Base-by-base conservation (phyloP, 148 eudicot genomes). In the Vaccinium macrocarpon region DNA sequence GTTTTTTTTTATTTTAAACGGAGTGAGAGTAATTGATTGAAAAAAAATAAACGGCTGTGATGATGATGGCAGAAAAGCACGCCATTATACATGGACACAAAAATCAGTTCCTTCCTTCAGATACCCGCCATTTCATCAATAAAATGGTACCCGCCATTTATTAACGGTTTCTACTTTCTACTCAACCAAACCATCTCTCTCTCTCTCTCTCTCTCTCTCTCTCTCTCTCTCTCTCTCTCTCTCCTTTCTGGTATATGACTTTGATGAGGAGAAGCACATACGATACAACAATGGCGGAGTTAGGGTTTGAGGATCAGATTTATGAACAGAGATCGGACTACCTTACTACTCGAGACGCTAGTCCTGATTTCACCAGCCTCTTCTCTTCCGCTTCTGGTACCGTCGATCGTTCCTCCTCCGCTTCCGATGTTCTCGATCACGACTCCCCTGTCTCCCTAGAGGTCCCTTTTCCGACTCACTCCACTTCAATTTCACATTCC, bases 311-410 rank as follows among this genome's bases (percentile, higher is more conserved):
- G 55, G 86, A 83, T 38, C 75, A 68, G 62, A 71, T 25, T 25
- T 66, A 83, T 9, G 32, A 27, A 35, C 87, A 78, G 59, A 79
- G 84, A 6, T 59, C 46, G 14, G 83, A 87, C 56, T 76, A 49
- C 51, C 29, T 49, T 51, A 29, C 68, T 56, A 81, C 84, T 57
- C 90, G 93, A 21, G 93, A 92, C 83, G 8, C 82, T 0, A 94
- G 97, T 86, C 94, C 98, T 50, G 91, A 96, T 84, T 84, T 86
- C 81, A 82, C 92, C 2, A 89, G 91, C 72, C 88, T 96, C 83
- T 91, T 91, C 83, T 96, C 98, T 10, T 94, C 96, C 68, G 92
- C 93, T 51, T 92, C 98, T 19, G 94, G 85, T 15, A 90, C 93
- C 55, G 95, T 88, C 9, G 94, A 90, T 61, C 93, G 94, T 50